A percentile compares a stretch with the other conserved stretches of the same genome.
phyloP scores from a whole-genome alignment of 2,329 filamentous ascomycete species.

The Cladosporium cucumerinum region DNA sequence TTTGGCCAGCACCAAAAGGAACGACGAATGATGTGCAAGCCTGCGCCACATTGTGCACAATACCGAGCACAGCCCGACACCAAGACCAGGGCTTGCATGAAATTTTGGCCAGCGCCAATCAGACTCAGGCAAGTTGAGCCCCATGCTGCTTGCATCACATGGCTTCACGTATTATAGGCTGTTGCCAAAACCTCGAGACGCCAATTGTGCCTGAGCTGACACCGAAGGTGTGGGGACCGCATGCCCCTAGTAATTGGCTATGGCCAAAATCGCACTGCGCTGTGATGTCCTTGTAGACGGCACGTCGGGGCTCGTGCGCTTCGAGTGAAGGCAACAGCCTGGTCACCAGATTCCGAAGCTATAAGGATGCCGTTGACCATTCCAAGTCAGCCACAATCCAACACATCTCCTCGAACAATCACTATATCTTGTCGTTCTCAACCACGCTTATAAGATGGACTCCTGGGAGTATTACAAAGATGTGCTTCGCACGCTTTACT shows the following conservation, averaged over 20 bases:
- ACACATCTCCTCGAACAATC: background rate
- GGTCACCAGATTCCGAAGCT: background rate
- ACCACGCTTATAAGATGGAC: background rate
- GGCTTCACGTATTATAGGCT: background rate
- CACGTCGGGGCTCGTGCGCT: background rate
- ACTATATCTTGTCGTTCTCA: background rate
- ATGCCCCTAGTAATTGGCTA: background rate
- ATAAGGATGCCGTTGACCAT: background rate
- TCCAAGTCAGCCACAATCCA: background rate
- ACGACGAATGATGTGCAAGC: background rate
- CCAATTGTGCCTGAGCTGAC: background rate
- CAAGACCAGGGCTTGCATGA: background rate
- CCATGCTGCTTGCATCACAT: background rate
- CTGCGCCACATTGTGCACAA: background rate
- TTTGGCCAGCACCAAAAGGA: slow-evolving; percentile 1
- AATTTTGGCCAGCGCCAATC: slow-evolving; percentile 6
- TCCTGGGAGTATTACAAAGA: slow-evolving; percentile 1
- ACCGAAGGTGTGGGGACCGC: background rate
- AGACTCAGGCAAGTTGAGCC: background rate
- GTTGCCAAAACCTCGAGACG: background rate
- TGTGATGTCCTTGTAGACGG: background rate
- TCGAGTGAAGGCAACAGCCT: background rate
- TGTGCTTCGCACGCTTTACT: background rate
- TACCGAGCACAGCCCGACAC: background rate
- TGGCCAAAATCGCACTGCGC: background rate